Conservation (phyloP, 768 basidiomycete genomes). For the Lentinula lateritia region DNA sequence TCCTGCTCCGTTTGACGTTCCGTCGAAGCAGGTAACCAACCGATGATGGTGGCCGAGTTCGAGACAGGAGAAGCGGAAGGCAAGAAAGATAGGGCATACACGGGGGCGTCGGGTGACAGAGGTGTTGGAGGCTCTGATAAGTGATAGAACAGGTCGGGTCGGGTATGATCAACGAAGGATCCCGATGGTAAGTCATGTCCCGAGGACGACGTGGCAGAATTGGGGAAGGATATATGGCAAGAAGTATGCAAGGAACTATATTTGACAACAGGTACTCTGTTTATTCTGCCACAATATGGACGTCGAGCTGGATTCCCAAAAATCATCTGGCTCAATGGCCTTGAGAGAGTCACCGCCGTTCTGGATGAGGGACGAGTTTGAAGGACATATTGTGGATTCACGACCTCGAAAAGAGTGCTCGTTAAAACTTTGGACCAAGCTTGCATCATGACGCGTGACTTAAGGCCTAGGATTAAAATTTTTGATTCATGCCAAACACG, state of each 20-base stretch:
- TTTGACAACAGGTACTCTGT: neutral
- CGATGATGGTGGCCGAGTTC: slow-evolving; percentile 52
- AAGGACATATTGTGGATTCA: neutral
- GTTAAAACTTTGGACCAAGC: neutral
- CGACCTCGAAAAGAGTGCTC: neutral
- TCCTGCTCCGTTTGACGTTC: slow-evolving; percentile 25
- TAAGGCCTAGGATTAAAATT: too few species aligned
- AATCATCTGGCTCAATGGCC: neutral
- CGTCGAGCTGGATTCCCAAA: neutral
- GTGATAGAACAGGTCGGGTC: slow-evolving; percentile 71
- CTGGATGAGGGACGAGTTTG: neutral
- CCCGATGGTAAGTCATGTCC: neutral
- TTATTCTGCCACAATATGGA: neutral
- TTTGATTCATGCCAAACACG: too few species aligned
- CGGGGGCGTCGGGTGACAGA: slow-evolving; percentile 35
- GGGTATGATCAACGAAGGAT: slow-evolving; percentile 46
- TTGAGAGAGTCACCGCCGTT: neutral
- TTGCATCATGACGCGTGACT: neutral
- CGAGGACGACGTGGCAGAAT: neutral
- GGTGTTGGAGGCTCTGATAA: slow-evolving; percentile 47
- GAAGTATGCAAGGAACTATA: neutral
- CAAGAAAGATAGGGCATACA: slow-evolving; percentile 66
- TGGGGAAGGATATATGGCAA: neutral
- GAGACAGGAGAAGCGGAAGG: slow-evolving; percentile 33
- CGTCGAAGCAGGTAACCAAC: slow-evolving; percentile 55